These are phyloP conservation scores for Geranium rotundifolium DNA, from an alignment of 345 rosid genomes.

Conservation along the genomic window DNA sequence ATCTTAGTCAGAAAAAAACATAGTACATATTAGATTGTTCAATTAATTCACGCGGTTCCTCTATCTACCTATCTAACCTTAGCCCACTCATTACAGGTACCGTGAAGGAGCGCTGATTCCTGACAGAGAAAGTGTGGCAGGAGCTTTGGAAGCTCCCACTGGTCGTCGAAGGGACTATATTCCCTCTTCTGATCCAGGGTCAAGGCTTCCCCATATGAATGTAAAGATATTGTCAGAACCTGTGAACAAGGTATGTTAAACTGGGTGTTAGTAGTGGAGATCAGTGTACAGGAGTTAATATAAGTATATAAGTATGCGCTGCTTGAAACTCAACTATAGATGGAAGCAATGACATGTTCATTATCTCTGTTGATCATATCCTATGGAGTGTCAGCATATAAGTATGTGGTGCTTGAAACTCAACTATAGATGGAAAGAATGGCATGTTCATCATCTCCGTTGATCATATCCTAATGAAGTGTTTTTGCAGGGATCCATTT, in stretches of 20 bases:
- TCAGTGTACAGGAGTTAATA: too few relatives aligned
- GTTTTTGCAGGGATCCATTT: slow-evolving; percentile 34
- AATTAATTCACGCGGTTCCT: background rate
- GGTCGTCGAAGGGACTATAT: slow-evolving; percentile 74
- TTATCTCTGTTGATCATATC: too few relatives aligned
- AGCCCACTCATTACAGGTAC: slow-evolving; percentile 36
- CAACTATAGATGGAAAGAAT: background rate
- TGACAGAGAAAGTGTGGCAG: slow-evolving; percentile 20
- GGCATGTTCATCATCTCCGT: too few relatives aligned
- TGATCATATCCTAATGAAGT: too few relatives aligned
- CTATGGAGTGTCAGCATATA: too few relatives aligned
- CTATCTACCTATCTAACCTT: slow-evolving; percentile 1
- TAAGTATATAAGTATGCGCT: too few relatives aligned
- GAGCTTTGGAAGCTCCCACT: slow-evolving; percentile 32
- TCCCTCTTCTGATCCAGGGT: slow-evolving; percentile 78
- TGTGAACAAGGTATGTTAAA: slow-evolving; percentile 26
- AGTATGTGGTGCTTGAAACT: too few relatives aligned
- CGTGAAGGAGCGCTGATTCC: slow-evolving; percentile 67
- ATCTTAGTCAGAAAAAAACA: too few relatives aligned
- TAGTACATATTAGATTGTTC: too few relatives aligned
- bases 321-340: too few relatives aligned
- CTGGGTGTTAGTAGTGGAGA: background rate
- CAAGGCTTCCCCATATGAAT: slow-evolving; percentile 75
- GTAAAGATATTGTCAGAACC: slow-evolving; percentile 37
- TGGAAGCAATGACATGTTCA: too few relatives aligned